Percentiles rank a stretch among this genome's conserved stretches.
Conservation (phyloP, 2,329 filamentous ascomycete species). For the Lasiodiplodia theobromae region DNA sequence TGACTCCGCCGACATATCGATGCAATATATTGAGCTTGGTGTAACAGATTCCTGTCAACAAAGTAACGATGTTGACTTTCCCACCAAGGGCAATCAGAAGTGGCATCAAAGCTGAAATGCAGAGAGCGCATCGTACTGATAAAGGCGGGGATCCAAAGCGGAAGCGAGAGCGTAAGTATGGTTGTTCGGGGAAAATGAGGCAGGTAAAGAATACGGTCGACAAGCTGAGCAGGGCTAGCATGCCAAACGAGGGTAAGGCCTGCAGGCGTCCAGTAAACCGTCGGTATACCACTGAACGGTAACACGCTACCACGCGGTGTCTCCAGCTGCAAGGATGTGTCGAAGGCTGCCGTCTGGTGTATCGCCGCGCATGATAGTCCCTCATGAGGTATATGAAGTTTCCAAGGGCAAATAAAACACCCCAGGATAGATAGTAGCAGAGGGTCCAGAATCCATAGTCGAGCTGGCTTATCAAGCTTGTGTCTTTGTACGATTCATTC, state of each 20-base stretch:
- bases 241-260: constrained; percentile 34
- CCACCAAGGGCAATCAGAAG: constrained; percentile 39
- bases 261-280: constrained; percentile 31
- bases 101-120: constrained; percentile 40
- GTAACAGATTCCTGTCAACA: constrained; percentile 41
- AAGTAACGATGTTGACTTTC: constrained; percentile 41
- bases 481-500: constrained; percentile 31
- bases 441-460: constrained; percentile 34
- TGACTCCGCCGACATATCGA: constrained; percentile 34
- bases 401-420: constrained; percentile 30
- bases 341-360: not conserved
- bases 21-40: constrained; percentile 42
- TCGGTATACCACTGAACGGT: constrained; percentile 33
- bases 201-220: constrained; percentile 33
- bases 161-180: constrained; percentile 34
- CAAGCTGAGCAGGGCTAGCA: constrained; percentile 32
- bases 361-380: not conserved
- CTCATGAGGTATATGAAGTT: constrained; percentile 25
- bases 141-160: constrained; percentile 38
- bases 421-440: constrained; percentile 34
- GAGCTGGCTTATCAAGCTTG: constrained; percentile 31
- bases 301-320: constrained; percentile 27
- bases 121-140: constrained; percentile 38
- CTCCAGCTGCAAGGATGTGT: not conserved
- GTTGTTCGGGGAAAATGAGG: constrained; percentile 35